Base-by-base conservation (phyloP, 2,329 filamentous ascomycete genomes). In the Ilyonectria destructans region DNA sequence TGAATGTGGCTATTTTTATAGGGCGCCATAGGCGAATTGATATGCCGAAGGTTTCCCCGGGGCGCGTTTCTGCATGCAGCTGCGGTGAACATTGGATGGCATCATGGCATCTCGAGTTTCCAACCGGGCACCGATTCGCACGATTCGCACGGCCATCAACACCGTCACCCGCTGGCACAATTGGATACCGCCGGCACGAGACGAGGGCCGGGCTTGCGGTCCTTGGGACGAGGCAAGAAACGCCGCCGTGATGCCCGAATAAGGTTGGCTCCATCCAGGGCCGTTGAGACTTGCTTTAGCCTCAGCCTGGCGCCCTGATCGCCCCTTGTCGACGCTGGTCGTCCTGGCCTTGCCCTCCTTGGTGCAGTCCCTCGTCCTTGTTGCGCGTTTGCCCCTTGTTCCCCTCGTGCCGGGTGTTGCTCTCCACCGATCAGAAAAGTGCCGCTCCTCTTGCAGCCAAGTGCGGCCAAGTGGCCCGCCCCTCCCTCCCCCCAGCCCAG, bases 261-360 rank as follows among this genome's bases (percentile, higher is more conserved):
- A 62, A 62, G 58, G 58, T 62, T 62, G 58, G 58, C 29, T 62
- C 58, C 45, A 54, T 23, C 37, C 58, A 62, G 49, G 58, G 58
- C 58, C 58, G 58, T 62, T 62, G 58, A 45, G 49, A 62, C 58
- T 55, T 55, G 58, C 58, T 54, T 40, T 55, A 43, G 49, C 58
- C 37, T 55, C 52, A 56, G 52, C 49, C 37, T 35, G 23, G 35
- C 26, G 23, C 49, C 4, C 37, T 52, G 49, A 52, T 52, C 49
- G 29, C 49, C 58, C 58, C 58, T 62, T 62, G 58, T 46, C 49
- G 29, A 29, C 49, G 17, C 49, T 52, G 45, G 49, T 54, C 26
- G 26, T 26, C 26, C 26, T 26, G 26, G 26, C 26, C 26, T 26
- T 26, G 5, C 26, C 26, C 26, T 26, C 26, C 26, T 26, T 26